Percentiles rank a stretch among this genome's conserved stretches.
Conservation (phyloP, 2,329 filamentous ascomycete species). For the Ophiostoma sp. region DNA sequence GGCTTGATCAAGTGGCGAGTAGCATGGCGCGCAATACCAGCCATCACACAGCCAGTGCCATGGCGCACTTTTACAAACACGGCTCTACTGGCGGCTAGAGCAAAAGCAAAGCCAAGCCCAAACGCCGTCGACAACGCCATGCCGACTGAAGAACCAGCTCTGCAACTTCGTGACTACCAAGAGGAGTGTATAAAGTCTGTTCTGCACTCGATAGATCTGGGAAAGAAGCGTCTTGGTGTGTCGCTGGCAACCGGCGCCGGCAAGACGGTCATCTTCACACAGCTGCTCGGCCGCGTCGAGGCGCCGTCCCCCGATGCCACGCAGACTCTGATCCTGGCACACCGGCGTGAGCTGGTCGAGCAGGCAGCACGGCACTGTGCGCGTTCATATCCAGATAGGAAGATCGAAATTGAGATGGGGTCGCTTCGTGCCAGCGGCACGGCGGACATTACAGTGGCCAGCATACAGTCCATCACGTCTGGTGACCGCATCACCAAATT, state of each 20-base stretch:
- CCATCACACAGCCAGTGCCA: conserved; percentile 3
- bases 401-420: conserved; percentile 89
- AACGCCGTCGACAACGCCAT: conserved; percentile 14
- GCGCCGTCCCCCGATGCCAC: conserved; percentile 52
- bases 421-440: conserved; percentile 65
- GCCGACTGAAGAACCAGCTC: conserved; percentile 5
- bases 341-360: conserved; percentile 88
- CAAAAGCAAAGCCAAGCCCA: neutral
- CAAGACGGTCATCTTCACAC: conserved; percentile 96
- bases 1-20: conserved; percentile 9
- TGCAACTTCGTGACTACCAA: conserved; percentile 76
- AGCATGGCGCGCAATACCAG: conserved; percentile 15
- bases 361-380: conserved; percentile 85
- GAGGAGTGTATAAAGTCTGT: conserved; percentile 87
- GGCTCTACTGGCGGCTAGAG: neutral
- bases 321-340: conserved; percentile 85
- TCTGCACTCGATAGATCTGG: conserved; percentile 59
- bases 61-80: neutral
- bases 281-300: conserved; percentile 74
- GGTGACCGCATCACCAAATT: conserved; percentile 70
- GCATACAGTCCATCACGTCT: conserved; percentile 77
- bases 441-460: conserved; percentile 92
- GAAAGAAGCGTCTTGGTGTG: conserved; percentile 74
- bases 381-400: conserved; percentile 71
- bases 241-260: conserved; percentile 84